Conservation (phyloP, 495 filamentous ascomycete genomes). For the Parathielavia appendiculata region DNA sequence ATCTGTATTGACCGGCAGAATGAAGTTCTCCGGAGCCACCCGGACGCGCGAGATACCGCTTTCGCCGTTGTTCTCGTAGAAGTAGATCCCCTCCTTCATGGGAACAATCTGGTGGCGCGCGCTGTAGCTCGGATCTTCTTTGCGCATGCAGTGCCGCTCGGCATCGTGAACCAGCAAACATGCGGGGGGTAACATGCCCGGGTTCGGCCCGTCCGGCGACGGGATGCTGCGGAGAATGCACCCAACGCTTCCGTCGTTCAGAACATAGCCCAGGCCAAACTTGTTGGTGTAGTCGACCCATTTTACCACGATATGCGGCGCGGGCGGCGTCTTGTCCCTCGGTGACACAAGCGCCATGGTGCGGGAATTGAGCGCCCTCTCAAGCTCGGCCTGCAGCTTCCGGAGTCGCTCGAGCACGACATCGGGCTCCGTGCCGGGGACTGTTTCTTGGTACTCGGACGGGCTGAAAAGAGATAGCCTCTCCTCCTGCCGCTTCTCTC, state of each 20-base stretch:
- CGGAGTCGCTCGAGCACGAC: conserved; percentile 46
- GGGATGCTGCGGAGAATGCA: conserved; percentile 63
- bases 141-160: conserved; percentile 53
- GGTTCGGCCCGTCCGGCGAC: conserved; percentile 41
- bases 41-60: conserved; percentile 59
- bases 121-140: conserved; percentile 48
- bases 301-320: conserved; percentile 64
- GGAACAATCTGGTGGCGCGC: conserved; percentile 64
- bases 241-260: conserved; percentile 78
- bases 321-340: conserved; percentile 36
- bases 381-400: conserved; percentile 48
- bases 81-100: conserved; percentile 61
- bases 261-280: conserved; percentile 78
- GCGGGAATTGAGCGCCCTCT: conserved; percentile 52
- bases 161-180: conserved; percentile 65
- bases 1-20: conserved; percentile 47
- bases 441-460: conserved; percentile 42
- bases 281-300: conserved; percentile 96
- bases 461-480: conserved; percentile 45
- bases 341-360: conserved; percentile 46
- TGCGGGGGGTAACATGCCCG: conserved; percentile 54
- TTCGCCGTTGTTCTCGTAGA: conserved; percentile 69
- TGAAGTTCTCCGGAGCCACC: conserved; percentile 57
- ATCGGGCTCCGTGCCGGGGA: conserved; percentile 49
- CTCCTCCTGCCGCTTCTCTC: conserved; percentile 24